Evolutionary conservation across 495 filamentous ascomycete species (phyloP), one percentile per base, ranked within the genome.

Genomic region (Penicillium goetzii): DNA sequence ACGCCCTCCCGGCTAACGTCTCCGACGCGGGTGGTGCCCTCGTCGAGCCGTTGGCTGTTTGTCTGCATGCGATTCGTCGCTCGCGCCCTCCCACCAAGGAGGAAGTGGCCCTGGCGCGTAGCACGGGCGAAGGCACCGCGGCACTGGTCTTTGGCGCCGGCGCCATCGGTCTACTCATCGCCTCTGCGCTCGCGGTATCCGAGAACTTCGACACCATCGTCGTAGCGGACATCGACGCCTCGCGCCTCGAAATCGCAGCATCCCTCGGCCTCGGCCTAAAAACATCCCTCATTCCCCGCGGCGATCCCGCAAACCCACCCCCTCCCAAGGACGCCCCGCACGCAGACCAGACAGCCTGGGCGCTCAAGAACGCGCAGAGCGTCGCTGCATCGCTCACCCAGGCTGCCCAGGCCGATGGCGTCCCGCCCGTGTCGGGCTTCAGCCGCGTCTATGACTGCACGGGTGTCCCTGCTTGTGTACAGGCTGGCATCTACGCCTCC

Each of bases 381-480:
- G 76, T 83, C n/a, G 80, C 85, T 1, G 81, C 73, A 3, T 71
- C 68, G 14, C 58, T 83, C 21, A 75, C 73, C 25, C 63, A 67
- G 32, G 70, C 72, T 11, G 82, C 84, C 0, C 80, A 82, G 26
- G 79, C 81, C 14, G 82, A 45, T 1, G 66, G 51, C 33, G 51
- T 38, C 0, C 55, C 61, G 15, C 23, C 45, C 1, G 56, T 73
- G 4, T 33, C 86, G 3, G 91, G 91, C 23, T 88, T 96, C 23
- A 88, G 92, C 63, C 79, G 89, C 9, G 88, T 92, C 8, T 96
- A 96, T 68, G 93, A 97, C 69, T 97, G 93, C 74, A 97, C 93
- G 0, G 93, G 93, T 49, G 92, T 94, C 56, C 91, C 93, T 38
- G 80, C 88, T 3, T 96, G 92, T 72, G 87, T 95, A 66, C 92